Evolutionary conservation across 768 basidiomycete species (phyloP).

Genomic region (Rhodotorula taiwanensis): DNA sequence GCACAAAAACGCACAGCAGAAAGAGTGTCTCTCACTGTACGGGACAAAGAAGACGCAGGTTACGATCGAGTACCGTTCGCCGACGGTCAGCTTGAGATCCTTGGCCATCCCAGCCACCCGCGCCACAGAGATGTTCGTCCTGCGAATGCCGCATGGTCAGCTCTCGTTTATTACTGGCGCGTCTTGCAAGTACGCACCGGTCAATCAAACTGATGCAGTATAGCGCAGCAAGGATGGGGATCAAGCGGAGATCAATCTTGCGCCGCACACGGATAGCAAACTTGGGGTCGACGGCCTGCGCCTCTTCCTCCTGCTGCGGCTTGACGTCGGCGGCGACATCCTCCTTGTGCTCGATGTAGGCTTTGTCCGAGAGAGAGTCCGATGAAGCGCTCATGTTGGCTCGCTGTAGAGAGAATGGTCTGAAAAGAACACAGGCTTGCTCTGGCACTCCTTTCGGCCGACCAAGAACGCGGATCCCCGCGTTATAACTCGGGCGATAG

Average conservation of each 20-base stretch:
- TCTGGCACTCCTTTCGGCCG: too few species aligned
- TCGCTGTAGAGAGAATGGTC: too few species aligned
- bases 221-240: constrained; percentile 22
- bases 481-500: too few species aligned
- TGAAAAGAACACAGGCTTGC: too few species aligned
- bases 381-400: constrained; percentile 2
- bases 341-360: constrained; percentile 13
- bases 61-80: constrained; percentile 41
- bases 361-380: constrained; percentile 9
- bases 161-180: too few species aligned
- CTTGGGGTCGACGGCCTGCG: not conserved
- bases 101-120: constrained; percentile 37
- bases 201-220: constrained; percentile 29
- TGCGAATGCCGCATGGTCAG: too few species aligned
- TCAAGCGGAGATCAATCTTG: constrained; percentile 24
- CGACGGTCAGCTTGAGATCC: constrained; percentile 37
- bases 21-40: constrained; percentile 20
- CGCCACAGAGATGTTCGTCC: constrained; percentile 31
- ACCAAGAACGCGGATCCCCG: too few species aligned
- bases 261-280: constrained; percentile 1
- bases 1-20: too few species aligned
- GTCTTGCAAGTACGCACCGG: too few species aligned
- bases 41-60: constrained; percentile 40
- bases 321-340: not conserved
- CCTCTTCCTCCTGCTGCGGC: not conserved